Conservation (phyloP, 1,284 basidiomycete species). For the Trametes versicolor region DNA sequence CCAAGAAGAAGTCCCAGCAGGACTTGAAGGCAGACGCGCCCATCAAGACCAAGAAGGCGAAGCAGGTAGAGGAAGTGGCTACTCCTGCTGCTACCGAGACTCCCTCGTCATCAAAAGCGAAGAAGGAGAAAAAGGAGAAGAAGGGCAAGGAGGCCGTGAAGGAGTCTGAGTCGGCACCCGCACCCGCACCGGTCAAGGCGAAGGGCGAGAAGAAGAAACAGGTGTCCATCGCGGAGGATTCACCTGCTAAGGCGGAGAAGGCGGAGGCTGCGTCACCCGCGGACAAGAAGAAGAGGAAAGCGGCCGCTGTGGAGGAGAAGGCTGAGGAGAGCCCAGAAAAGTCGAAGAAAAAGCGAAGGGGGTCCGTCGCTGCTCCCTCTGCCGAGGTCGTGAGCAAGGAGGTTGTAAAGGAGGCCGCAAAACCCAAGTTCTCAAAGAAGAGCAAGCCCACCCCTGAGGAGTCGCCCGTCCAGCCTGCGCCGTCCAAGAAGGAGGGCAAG, state of each 20-base stretch:
- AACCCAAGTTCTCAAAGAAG: constrained; percentile 15
- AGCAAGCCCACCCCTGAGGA: constrained; percentile 6
- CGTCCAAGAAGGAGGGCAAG: constrained; percentile 15
- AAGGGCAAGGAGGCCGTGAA: constrained; percentile 19
- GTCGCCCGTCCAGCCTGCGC: not conserved
- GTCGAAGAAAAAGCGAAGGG: constrained; percentile 28
- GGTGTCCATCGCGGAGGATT: constrained; percentile 16
- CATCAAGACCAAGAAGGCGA: constrained; percentile 21
- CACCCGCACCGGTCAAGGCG: constrained; percentile 6
- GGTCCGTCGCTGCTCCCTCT: not conserved
- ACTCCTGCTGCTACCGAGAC: constrained; percentile 8
- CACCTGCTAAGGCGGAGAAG: constrained; percentile 8
- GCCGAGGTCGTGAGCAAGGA: constrained; percentile 10
- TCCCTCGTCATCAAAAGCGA: constrained; percentile 17
- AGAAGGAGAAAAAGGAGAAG: constrained; percentile 26
- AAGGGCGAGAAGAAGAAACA: constrained; percentile 23
- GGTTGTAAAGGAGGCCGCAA: constrained; percentile 1
- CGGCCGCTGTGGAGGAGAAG: constrained; percentile 13
- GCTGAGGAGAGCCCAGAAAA: constrained; percentile 12
- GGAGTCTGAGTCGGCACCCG: constrained; percentile 1
- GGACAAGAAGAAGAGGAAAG: constrained; percentile 30
- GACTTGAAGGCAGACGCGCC: constrained; percentile 28
- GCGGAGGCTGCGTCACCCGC: constrained; percentile 12
- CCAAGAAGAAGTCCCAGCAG: constrained; percentile 32
- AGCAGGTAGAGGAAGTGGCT: constrained; percentile 15